These are phyloP conservation scores for Phyllosticta paracitricarpa DNA, from an alignment of 2,329 filamentous ascomycete species.

Conservation along the genomic window DNA sequence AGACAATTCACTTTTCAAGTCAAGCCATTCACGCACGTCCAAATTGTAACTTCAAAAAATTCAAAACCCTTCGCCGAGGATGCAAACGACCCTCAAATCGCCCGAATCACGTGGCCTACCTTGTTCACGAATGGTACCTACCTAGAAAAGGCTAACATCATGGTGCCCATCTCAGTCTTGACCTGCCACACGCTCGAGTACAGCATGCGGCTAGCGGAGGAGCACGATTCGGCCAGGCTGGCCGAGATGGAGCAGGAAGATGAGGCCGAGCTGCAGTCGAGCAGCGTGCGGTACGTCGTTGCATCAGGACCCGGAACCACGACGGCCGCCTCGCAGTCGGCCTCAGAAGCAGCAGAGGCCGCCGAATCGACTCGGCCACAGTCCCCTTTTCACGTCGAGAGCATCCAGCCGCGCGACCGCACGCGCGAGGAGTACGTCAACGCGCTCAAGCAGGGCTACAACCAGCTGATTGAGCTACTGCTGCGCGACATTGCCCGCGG, in stretches of 20 bases:
- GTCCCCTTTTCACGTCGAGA: conserved; percentile 3
- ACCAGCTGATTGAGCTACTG: conserved; percentile 10
- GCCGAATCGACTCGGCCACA: neutral
- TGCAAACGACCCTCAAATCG: neutral
- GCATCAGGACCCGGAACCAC: too few relatives aligned
- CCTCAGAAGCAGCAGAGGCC: neutral
- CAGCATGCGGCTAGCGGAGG: conserved; percentile 6
- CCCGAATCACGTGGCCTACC: neutral
- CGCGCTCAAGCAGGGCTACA: conserved; percentile 10
- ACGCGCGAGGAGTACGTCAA: conserved; percentile 11
- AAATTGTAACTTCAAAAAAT: neutral
- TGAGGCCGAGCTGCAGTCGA: conserved; percentile 5
- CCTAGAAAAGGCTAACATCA: neutral
- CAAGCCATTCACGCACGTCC: neutral
- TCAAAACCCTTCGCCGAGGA: neutral
- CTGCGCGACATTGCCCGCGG: conserved; percentile 7
- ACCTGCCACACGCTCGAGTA: conserved; percentile 11
- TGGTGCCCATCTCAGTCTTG: neutral
- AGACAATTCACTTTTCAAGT: neutral
- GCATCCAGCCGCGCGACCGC: conserved; percentile 10
- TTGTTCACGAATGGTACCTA: neutral
- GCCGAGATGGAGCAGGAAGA: conserved; percentile 9
- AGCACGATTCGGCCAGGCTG: conserved; percentile 9
- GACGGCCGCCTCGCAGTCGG: neutral
- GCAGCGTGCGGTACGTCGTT: conserved; percentile 7